phyloP scores from a whole-genome alignment of 2,329 filamentous ascomycete species.

The Fusarium nygamai region DNA sequence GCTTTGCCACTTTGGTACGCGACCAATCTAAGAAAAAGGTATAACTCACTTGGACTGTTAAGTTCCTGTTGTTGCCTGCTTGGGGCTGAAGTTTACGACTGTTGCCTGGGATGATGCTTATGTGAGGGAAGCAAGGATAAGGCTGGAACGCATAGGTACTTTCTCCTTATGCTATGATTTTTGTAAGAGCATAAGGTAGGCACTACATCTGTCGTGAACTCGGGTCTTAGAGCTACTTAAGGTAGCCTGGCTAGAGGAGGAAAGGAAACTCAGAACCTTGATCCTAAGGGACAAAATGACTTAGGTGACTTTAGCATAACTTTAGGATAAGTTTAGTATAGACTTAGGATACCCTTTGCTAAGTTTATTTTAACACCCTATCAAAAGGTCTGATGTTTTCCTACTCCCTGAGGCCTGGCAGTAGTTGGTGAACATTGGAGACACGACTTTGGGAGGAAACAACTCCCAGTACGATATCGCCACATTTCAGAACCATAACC shows the following conservation, averaged over 20 bases:
- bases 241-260: neutral
- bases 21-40: neutral
- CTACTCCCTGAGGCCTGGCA: neutral
- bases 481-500: neutral
- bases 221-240: neutral
- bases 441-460: neutral
- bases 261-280: too few relatives aligned
- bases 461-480: too few relatives aligned
- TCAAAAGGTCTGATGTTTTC: too few relatives aligned
- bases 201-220: neutral
- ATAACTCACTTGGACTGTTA: neutral
- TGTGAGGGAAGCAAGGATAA: neutral
- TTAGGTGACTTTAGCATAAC: too few relatives aligned
- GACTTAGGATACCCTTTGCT: too few relatives aligned
- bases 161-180: neutral
- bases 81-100: neutral
- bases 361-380: too few relatives aligned
- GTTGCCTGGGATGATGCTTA: constrained; percentile 3
- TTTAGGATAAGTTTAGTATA: too few relatives aligned
- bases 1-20: neutral
- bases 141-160: neutral
- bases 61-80: constrained; percentile 5
- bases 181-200: neutral
- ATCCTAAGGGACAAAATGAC: too few relatives aligned
- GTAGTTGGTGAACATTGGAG: neutral